phyloP scores from a whole-genome alignment of 495 filamentous ascomycete species.

The Penicillium angulare region DNA sequence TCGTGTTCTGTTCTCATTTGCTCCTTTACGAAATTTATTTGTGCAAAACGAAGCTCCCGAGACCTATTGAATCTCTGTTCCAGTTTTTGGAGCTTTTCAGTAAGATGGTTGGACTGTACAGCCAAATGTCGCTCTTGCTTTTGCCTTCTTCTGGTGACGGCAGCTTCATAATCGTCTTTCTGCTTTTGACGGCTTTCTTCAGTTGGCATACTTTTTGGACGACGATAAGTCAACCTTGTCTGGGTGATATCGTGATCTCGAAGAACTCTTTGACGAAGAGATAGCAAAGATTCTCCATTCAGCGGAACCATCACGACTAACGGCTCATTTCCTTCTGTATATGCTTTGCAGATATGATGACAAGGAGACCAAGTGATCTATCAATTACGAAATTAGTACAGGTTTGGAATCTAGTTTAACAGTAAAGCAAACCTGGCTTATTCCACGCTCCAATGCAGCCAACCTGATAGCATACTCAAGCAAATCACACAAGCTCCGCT shows the following conservation, averaged over 20 bases:
- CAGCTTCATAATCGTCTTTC: not conserved
- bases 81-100: not conserved
- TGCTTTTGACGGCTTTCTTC: conserved; percentile 2
- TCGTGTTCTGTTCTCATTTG: not conserved
- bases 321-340: not conserved
- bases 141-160: not conserved
- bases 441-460: not conserved
- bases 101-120: not conserved
- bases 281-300: not conserved
- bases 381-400: not conserved
- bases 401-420: too few relatives aligned
- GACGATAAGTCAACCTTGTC: not conserved
- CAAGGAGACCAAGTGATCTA: not conserved
- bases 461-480: not conserved
- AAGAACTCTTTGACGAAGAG: not conserved
- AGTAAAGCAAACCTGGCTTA: not conserved
- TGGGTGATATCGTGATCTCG: not conserved
- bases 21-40: not conserved
- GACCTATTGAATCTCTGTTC: not conserved
- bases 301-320: not conserved
- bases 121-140: not conserved
- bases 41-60: not conserved
- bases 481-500: not conserved
- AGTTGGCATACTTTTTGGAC: not conserved
- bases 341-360: conserved; percentile 3